These are phyloP conservation scores for Nigrospora sphaerica DNA, from an alignment of 2,329 filamentous ascomycete genomes.

Conservation along the genomic window DNA sequence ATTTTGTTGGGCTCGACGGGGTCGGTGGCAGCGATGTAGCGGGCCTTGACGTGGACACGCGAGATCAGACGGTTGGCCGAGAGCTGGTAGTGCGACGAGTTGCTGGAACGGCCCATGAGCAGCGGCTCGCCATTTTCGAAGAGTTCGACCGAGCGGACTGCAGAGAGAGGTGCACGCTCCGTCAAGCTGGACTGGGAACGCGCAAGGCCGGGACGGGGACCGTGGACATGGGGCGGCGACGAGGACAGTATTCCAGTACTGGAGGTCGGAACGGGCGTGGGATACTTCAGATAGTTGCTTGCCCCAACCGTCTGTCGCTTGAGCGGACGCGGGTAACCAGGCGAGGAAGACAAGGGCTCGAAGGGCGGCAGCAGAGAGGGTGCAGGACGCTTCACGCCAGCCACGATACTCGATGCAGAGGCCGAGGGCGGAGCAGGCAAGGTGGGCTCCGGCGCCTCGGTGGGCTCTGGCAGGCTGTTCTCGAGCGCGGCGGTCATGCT, in stretches of 20 bases:
- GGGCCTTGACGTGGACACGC: slow-evolving; percentile 83
- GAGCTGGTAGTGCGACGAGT: slow-evolving; percentile 91
- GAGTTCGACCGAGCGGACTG: slow-evolving; percentile 76
- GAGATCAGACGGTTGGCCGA: slow-evolving; percentile 90
- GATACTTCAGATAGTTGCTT: slow-evolving; percentile 63
- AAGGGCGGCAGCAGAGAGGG: slow-evolving; percentile 71
- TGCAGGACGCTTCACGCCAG: slow-evolving; percentile 53
- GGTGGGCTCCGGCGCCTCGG: slow-evolving; percentile 20
- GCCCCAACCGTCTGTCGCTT: slow-evolving; percentile 56
- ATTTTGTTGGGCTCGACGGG: slow-evolving; percentile 69
- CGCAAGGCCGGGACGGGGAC: slow-evolving; percentile 40
- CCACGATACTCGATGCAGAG: slow-evolving; percentile 15
- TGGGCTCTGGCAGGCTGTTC: slow-evolving; percentile 2
- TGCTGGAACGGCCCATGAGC: slow-evolving; percentile 87
- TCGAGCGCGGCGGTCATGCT: slow-evolving; percentile 3
- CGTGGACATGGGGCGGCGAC: slow-evolving; percentile 59
- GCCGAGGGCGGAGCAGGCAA: slow-evolving; percentile 19
- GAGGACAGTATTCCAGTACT: slow-evolving; percentile 87
- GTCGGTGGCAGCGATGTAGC: slow-evolving; percentile 65
- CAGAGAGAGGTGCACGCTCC: slow-evolving; percentile 75
- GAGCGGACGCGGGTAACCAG: slow-evolving; percentile 57
- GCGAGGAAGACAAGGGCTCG: slow-evolving; percentile 73
- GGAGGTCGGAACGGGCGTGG: slow-evolving; percentile 88
- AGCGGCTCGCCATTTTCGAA: slow-evolving; percentile 74
- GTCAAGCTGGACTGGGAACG: slow-evolving; percentile 59